phyloP scores from a whole-genome alignment of 2,329 filamentous ascomycete species.

The Fusarium domesticum region DNA sequence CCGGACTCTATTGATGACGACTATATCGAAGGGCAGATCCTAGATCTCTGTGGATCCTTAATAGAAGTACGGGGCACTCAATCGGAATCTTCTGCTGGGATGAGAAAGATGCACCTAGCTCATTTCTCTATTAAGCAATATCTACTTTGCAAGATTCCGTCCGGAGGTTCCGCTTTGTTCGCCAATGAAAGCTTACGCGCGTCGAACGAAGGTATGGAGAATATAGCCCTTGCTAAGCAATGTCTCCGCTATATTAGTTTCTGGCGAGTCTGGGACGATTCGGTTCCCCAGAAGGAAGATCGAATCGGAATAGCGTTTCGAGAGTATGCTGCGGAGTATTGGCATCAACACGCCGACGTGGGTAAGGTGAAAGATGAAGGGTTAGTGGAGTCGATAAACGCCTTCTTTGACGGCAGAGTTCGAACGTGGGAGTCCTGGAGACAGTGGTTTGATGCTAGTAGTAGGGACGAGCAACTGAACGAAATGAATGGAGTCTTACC shows the following conservation, averaged over 20 bases:
- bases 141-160: not conserved
- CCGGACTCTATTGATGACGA: conserved; percentile 30
- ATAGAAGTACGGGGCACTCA: conserved; percentile 30
- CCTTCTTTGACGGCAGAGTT: not conserved
- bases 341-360: not conserved
- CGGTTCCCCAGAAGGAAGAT: not conserved
- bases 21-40: conserved; percentile 30
- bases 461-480: no score
- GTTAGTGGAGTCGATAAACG: not conserved
- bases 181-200: not conserved
- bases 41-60: conserved; percentile 29
- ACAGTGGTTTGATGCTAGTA: not conserved
- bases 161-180: not conserved
- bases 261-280: not conserved
- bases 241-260: not conserved
- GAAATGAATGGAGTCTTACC: not conserved
- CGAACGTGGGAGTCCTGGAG: not conserved
- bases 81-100: conserved; percentile 15
- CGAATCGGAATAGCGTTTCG: not conserved
- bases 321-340: not conserved
- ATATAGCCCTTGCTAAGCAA: not conserved
- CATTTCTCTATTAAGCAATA: not conserved
- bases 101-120: not conserved
- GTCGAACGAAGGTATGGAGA: not conserved
- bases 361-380: not conserved